Evolutionary conservation across 768 basidiomycete genomes (phyloP).

Genomic region (Royoungia palumana): DNA sequence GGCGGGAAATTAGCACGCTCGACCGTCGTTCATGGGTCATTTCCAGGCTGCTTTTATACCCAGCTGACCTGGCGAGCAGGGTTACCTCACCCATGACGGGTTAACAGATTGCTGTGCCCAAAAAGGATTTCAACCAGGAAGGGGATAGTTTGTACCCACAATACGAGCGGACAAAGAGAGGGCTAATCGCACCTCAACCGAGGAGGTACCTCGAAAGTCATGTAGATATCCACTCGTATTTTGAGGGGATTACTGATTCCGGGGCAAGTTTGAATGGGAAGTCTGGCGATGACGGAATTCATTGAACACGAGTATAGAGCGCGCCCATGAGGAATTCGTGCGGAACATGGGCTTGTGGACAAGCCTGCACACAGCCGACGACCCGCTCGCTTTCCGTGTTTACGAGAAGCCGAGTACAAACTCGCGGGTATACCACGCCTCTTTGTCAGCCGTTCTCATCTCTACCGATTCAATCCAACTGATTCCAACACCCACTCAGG

Average conservation of each 20-base stretch:
- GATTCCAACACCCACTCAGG: no score
- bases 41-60: conserved; percentile 26
- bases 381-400: background rate
- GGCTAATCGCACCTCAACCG: conserved; percentile 21
- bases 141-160: conserved; percentile 26
- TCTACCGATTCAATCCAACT: no score
- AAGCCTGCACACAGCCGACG: conserved; percentile 8
- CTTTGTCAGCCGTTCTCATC: conserved; percentile 3
- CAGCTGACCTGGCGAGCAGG: background rate
- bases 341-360: conserved; percentile 10
- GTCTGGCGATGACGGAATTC: conserved; percentile 19
- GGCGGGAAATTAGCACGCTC: conserved; percentile 4
- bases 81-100: conserved; percentile 31
- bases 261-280: conserved; percentile 4
- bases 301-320: conserved; percentile 4
- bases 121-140: conserved; percentile 28
- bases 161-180: conserved; percentile 20
- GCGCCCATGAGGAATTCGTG: conserved; percentile 21
- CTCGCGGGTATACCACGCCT: background rate
- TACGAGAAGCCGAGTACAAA: background rate
- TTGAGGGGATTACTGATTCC: conserved; percentile 18
- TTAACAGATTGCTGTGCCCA: conserved; percentile 20
- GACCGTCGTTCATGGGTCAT: background rate
- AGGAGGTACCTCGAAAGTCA: conserved; percentile 14
- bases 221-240: conserved; percentile 4